Base-by-base conservation (phyloP, 768 basidiomycete genomes). In the Hericium alpestre region DNA sequence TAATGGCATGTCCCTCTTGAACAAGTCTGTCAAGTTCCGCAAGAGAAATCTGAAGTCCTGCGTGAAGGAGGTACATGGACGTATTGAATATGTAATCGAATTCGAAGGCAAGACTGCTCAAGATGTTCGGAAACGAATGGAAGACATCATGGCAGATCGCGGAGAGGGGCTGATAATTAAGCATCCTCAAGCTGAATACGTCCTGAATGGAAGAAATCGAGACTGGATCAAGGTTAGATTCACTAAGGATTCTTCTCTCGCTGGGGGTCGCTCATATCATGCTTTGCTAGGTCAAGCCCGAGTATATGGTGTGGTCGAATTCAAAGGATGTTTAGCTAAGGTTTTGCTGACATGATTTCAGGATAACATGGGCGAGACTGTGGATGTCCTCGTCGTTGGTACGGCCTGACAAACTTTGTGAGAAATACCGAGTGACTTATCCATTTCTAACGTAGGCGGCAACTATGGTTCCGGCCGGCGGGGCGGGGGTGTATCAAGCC, bases 161-260 rank as follows among this genome's bases (percentile, higher is more conserved):
- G 96, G 96, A 3, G 96, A 98, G 69, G 96, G 96, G 0, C 73
- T 99, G 12, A 87, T 98, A 8, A 79, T 98, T 58, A 99, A 99
- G 69, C 86, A 93, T 62, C 85, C 86, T 0, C 71, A 79, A 22
- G 81, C 87, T 0, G 78, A 84, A 59, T 99, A 99, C 69, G 76
- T 82, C 12, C 73, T 96, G 46, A 93, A 94, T 63, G 92, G 90
- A 1, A 77, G 96, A 58, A 91, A 88, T 63, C 80, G 83, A 68
- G 87, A 90, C 64, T 99, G 96, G 95, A 83, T 95, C 65, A 99
- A 99, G 74, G 86, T 85, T 62, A 48, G 69, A 43, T 9, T 25
- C 15, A n/a, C 11, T 54, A 7, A 23, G 3, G 13, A 50, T 38
- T 15, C 3, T 6, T 43, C 18, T 25, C n/a, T 13, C 9, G 16